Base-by-base conservation (phyloP, 2,329 filamentous ascomycete species). In the Karstenula rhodostoma region DNA sequence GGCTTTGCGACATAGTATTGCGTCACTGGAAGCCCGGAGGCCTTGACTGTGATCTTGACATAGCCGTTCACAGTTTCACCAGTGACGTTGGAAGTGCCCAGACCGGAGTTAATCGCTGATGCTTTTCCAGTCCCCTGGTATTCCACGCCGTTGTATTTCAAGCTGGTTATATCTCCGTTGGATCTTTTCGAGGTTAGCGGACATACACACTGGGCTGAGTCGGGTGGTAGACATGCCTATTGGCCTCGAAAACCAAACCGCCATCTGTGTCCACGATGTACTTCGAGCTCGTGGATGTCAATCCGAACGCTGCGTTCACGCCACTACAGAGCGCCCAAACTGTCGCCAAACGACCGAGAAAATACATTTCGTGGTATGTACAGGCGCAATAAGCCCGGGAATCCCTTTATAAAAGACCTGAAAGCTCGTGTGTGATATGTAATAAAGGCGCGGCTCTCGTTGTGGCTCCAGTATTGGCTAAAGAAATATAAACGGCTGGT, bases 1-100 rank as follows among this genome's bases (percentile, higher is more conserved):
- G 62, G 59, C 42, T 69, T 70, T 7, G 67, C 68, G n/a, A 70
- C 61, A 27, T 62, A 68, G 51, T 70, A 70, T 9, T 70, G 68
- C 4, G 67, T 70, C 13, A 69, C 60, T 19, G 68, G 68, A 1
- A 67, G 56, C 0, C 42, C 50, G n/a, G 51, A 59, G 7, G 68
- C 57, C 46, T 69, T 67, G 25, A 63, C 61, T 6, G 65, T 70
- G 42, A 70, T 69, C 48, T 70, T 69, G 58, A 70, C 62, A 37
- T 66, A 68, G 27, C 65, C 67, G 55, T 65, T 64, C 27, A 70
- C 52, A 10, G 54, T 68, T 43, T 71, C 73, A 3, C 75, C 68
- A 4, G 60, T 68, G 19, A 68, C 67, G 0, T 59, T 63, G 8
- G 68, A 70, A 10, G 63, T 59, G 1, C 68, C 67, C 6, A 70